A percentile compares a stretch with the other conserved stretches of the same genome.
phyloP scores from a whole-genome alignment of 441 rosid species.

The Adansonia rubrostipa region DNA sequence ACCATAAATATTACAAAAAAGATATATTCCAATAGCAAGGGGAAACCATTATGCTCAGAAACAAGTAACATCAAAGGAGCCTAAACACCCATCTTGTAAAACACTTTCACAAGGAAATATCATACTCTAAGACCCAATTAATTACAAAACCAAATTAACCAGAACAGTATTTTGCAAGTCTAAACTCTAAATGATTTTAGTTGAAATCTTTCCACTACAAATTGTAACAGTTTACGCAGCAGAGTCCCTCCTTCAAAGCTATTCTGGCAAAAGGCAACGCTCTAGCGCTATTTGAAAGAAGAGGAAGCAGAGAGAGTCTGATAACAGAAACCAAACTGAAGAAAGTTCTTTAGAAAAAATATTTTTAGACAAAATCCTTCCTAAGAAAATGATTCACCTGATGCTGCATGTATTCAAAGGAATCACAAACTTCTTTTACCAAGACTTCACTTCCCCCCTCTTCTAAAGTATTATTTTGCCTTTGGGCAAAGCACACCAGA shows the following conservation, averaged over 20 bases:
- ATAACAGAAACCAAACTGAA: background rate
- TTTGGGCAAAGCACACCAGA: background rate
- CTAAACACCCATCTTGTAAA: background rate
- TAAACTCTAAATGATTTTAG: background rate
- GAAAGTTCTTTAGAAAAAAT: background rate
- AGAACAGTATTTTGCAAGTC: background rate
- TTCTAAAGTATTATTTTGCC: slow-evolving; percentile 15
- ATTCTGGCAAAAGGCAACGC: background rate
- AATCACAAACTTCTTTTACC: slow-evolving; percentile 12
- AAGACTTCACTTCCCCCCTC: background rate
- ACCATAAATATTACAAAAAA: background rate
- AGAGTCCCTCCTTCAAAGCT: slow-evolving; percentile 8
- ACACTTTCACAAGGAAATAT: slow-evolving; percentile 6
- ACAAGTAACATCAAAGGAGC: background rate
- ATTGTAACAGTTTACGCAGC: background rate
- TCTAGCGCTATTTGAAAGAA: slow-evolving; percentile 11
- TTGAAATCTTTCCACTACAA: background rate
- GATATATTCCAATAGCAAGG: background rate
- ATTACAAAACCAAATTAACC: slow-evolving; percentile 3
- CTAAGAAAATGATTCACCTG: background rate
- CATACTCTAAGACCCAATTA: background rate
- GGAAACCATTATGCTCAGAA: background rate
- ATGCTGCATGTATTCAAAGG: background rate
- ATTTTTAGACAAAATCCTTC: background rate
- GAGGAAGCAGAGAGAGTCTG: background rate